phyloP scores from a whole-genome alignment of 2,329 filamentous ascomycete genomes.

The Trichophaea hybrida region DNA sequence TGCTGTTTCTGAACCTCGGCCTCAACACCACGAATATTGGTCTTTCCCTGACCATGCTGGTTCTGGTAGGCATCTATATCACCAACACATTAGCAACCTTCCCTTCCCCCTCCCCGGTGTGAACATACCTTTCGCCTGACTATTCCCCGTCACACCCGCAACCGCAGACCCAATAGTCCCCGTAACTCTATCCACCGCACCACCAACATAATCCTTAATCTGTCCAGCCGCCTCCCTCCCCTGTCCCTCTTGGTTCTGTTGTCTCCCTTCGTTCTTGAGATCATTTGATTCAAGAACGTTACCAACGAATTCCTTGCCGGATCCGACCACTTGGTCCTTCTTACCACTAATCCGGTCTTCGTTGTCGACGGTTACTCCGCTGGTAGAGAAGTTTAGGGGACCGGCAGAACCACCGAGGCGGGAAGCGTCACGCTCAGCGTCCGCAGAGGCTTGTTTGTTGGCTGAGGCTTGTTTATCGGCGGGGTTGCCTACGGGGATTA shows the following conservation, averaged over 20 bases:
- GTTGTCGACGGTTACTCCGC: slow-evolving; percentile 58
- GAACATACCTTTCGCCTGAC: slow-evolving; percentile 48
- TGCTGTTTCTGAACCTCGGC: slow-evolving; percentile 7
- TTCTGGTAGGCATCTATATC: slow-evolving; percentile 15
- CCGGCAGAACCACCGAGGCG: slow-evolving; percentile 63
- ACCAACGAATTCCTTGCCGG: slow-evolving; percentile 68
- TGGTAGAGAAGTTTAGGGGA: slow-evolving; percentile 52
- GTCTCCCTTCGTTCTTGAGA: slow-evolving; percentile 56
- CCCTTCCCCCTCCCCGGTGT: slow-evolving; percentile 21
- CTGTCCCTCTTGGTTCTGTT: slow-evolving; percentile 70
- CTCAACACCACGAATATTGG: slow-evolving; percentile 69
- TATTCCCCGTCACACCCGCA: slow-evolving; percentile 59
- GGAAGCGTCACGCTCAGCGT: slow-evolving; percentile 56
- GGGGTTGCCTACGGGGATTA: slow-evolving; percentile 25
- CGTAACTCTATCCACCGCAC: slow-evolving; percentile 47
- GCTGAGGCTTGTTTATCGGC: slow-evolving; percentile 11
- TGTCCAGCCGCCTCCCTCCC: slow-evolving; percentile 72
- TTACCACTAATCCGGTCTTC: slow-evolving; percentile 55
- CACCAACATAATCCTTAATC: slow-evolving; percentile 56
- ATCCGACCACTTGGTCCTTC: slow-evolving; percentile 82
- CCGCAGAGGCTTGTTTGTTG: slow-evolving; percentile 32
- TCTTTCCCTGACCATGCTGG: slow-evolving; percentile 68
- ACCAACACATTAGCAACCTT: not conserved
- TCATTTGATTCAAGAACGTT: slow-evolving; percentile 59
- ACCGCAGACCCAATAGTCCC: slow-evolving; percentile 58